A percentile compares a stretch with the other conserved stretches of the same genome.
Evolutionary conservation across 495 filamentous ascomycete species (phyloP).

Genomic region (Penicillium ochrochloron): DNA sequence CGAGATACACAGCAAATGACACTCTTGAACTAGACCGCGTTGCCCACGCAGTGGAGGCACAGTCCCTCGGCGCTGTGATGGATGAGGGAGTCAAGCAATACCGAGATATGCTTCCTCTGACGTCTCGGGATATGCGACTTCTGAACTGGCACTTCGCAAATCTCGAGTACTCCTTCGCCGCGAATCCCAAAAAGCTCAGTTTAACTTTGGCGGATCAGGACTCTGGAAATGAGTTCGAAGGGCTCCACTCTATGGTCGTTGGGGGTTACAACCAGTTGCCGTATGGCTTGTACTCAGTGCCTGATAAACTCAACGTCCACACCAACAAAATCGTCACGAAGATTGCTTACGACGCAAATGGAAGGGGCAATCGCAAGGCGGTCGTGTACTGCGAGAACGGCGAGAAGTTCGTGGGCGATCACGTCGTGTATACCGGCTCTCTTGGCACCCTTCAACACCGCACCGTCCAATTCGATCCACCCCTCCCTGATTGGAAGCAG

Average conservation of each 20-base stretch:
- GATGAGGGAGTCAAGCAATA: constrained; percentile 90
- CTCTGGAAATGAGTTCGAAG: constrained; percentile 95
- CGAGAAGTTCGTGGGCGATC: constrained; percentile 75
- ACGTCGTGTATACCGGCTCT: constrained; percentile 84
- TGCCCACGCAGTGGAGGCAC: constrained; percentile 60
- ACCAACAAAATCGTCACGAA: constrained; percentile 69
- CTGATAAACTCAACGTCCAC: constrained; percentile 78
- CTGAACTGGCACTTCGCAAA: constrained; percentile 99
- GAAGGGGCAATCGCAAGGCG: constrained; percentile 45
- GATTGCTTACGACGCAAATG: constrained; percentile 66
- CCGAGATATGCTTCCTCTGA: constrained; percentile 78
- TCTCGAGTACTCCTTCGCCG: constrained; percentile 94
- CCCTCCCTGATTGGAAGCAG: constrained; percentile 82
- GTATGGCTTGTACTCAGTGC: constrained; percentile 75
- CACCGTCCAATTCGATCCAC: constrained; percentile 76
- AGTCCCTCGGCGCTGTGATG: constrained; percentile 86
- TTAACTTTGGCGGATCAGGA: constrained; percentile 95
- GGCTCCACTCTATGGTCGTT: constrained; percentile 86
- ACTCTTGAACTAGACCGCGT: constrained; percentile 76
- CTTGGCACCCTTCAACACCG: constrained; percentile 86
- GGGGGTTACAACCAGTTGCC: constrained; percentile 93
- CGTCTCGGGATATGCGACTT: constrained; percentile 82
- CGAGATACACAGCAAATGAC: constrained; percentile 62
- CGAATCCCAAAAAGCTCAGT: constrained; percentile 82
- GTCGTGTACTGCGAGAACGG: constrained; percentile 81